A percentile compares a stretch with the other conserved stretches of the same genome.
Evolutionary conservation across 139 green algal species (phyloP).

Genomic region (Mesotaenium endlicherianum): DNA sequence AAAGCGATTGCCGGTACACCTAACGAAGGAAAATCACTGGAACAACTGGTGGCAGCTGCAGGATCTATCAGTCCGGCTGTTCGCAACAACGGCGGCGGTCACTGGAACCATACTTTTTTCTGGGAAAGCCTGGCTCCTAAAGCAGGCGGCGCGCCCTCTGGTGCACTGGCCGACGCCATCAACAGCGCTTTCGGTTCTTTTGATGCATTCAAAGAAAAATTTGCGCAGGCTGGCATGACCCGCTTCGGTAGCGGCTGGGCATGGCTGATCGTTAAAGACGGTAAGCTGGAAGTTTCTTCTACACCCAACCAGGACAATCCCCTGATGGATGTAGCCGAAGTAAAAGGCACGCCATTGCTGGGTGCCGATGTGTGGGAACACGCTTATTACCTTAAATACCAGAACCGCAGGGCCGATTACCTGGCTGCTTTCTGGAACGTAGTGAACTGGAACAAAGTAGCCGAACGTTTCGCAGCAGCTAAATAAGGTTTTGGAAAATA

Average conservation of each 20-base stretch:
- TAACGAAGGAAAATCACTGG: background rate
- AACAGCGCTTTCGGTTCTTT: conserved; percentile 4
- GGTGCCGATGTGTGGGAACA: conserved; percentile 12
- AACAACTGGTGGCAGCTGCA: background rate
- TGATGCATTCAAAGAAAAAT: background rate
- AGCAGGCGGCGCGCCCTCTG: background rate
- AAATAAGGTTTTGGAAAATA: background rate
- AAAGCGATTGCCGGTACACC: conserved; percentile 40
- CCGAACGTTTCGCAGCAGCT: background rate
- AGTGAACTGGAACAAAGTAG: background rate
- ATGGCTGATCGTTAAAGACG: background rate
- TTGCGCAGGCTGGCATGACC: background rate
- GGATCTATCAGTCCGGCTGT: background rate
- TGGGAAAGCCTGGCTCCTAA: conserved; percentile 1
- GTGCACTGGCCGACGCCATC: background rate
- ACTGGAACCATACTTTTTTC: conserved; percentile 7
- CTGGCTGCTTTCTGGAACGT: background rate
- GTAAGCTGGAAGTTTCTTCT: background rate
- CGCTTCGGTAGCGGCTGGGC: background rate
- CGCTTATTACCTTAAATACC: conserved; percentile 17
- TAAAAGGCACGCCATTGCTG: background rate
- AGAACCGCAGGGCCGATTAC: background rate
- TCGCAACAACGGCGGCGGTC: background rate
- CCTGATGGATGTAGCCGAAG: background rate
- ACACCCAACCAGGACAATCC: conserved; percentile 5